These are phyloP conservation scores for Pseudozyma sp. DNA, from an alignment of 1,284 basidiomycete genomes.

Conservation along the genomic window DNA sequence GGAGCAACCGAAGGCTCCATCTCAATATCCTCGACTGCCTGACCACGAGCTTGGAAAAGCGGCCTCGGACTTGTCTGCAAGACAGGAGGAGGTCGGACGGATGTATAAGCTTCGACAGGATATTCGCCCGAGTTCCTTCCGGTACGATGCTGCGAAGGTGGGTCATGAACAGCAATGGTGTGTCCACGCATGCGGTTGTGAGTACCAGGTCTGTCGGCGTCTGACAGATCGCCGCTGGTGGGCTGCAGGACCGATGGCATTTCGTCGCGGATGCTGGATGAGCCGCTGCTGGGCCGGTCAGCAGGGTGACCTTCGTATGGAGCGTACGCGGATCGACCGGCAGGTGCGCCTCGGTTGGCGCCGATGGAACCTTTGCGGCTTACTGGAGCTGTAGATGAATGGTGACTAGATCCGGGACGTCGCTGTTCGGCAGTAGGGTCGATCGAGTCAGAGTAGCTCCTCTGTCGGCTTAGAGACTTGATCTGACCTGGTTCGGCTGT, in stretches of 20 bases:
- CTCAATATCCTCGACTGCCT: constrained; percentile 30
- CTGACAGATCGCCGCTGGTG: constrained; percentile 1
- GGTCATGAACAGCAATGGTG: constrained; percentile 29
- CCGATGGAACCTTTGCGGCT: constrained; percentile 30
- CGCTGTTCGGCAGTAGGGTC: constrained; percentile 25
- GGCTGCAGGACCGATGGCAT: constrained; percentile 39
- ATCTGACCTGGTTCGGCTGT: constrained; percentile 11
- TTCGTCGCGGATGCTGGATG: neutral
- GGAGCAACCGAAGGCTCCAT: constrained; percentile 17
- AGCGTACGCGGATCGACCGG: constrained; percentile 1
- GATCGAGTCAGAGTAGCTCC: constrained; percentile 53
- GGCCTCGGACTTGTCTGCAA: constrained; percentile 9
- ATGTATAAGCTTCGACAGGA: neutral
- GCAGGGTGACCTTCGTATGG: constrained; percentile 4
- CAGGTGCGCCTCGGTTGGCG: neutral
- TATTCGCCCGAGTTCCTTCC: neutral
- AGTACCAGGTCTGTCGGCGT: constrained; percentile 1
- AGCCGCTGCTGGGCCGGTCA: constrained; percentile 1
- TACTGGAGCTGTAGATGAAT: constrained; percentile 30
- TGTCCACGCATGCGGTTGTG: constrained; percentile 31
- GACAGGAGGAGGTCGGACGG: constrained; percentile 7
- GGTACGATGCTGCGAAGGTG: constrained; percentile 16
- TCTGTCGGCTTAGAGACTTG: constrained; percentile 34
- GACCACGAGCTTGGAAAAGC: constrained; percentile 7
- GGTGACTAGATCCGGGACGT: constrained; percentile 13